A percentile compares a stretch with the other conserved stretches of the same genome.
phyloP scores from a whole-genome alignment of 1,139 yeast genomes.

The Pichia sp. region DNA sequence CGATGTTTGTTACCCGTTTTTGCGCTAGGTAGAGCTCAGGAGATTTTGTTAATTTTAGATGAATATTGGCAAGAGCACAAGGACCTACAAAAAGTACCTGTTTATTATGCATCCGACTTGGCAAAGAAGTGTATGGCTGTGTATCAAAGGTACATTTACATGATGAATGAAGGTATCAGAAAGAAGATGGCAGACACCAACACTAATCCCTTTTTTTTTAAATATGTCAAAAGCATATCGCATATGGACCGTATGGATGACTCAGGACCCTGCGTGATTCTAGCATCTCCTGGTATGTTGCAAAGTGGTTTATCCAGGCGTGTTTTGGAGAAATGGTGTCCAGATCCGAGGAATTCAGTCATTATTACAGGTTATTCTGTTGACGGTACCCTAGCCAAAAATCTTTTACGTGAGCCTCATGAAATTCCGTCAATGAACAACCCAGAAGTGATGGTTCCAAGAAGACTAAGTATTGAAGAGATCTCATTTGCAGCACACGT shows the following conservation, averaged over 20 bases:
- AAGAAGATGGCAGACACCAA: slow-evolving; percentile 69
- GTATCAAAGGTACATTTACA: slow-evolving; percentile 90
- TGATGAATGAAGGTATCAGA: slow-evolving; percentile 92
- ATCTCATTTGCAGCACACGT: slow-evolving; percentile 99
- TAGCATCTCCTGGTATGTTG: slow-evolving; percentile 97
- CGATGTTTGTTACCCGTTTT: slow-evolving; percentile 89
- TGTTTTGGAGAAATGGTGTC: slow-evolving; percentile 92
- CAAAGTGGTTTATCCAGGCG: slow-evolving; percentile 94
- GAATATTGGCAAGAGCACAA: slow-evolving; percentile 89
- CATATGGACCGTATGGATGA: slow-evolving; percentile 83
- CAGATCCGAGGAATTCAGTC: slow-evolving; percentile 85
- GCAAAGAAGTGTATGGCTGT: slow-evolving; percentile 98
- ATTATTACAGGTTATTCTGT: slow-evolving; percentile 95
- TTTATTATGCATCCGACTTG: slow-evolving; percentile 86
- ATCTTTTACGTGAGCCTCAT: slow-evolving; percentile 76
- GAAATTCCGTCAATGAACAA: slow-evolving; percentile 76
- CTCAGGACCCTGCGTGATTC: slow-evolving; percentile 91
- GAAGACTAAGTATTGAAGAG: slow-evolving; percentile 87
- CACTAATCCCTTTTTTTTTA: slow-evolving; percentile 84
- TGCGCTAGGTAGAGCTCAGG: slow-evolving; percentile 97
- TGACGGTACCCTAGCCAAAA: slow-evolving; percentile 97
- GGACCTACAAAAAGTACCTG: slow-evolving; percentile 74
- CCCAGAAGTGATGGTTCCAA: slow-evolving; percentile 78
- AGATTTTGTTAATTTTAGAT: slow-evolving; percentile 76
- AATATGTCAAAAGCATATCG: slow-evolving; percentile 72